Evolutionary conservation across 179 eudicot genomes (phyloP).

Genomic region (Corrigiola litoralis): DNA sequence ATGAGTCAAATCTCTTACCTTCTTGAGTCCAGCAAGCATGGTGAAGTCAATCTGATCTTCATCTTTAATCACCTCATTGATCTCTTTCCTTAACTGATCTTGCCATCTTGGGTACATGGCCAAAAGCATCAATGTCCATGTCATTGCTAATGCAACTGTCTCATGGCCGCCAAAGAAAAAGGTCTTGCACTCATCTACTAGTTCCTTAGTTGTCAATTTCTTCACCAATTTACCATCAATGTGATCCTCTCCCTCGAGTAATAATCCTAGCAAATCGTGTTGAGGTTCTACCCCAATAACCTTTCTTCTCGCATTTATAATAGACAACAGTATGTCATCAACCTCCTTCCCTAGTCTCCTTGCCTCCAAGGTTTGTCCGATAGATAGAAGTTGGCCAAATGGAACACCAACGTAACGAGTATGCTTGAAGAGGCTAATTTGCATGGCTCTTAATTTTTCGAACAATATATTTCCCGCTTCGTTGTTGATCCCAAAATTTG

Average conservation of each 20-base stretch:
- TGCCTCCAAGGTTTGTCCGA: conserved; percentile 52
- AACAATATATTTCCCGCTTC: conserved; percentile 43
- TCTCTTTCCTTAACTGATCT: conserved; percentile 63
- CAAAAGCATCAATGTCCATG: conserved; percentile 72
- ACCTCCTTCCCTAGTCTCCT: conserved; percentile 61
- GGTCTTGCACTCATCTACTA: conserved; percentile 84
- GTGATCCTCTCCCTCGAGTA: conserved; percentile 38
- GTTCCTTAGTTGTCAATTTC: conserved; percentile 50
- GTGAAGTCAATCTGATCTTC: conserved; percentile 42
- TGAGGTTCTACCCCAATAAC: conserved; percentile 26
- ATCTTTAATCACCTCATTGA: conserved; percentile 57
- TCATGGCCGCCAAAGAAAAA: conserved; percentile 89
- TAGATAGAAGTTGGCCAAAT: conserved; percentile 41
- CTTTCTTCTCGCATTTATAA: conserved; percentile 44
- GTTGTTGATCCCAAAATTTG: conserved; percentile 64
- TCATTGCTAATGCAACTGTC: conserved; percentile 65
- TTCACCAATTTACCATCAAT: conserved; percentile 23
- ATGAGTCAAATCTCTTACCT: conserved; percentile 38
- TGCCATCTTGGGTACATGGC: conserved; percentile 75
- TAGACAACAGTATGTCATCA: conserved; percentile 45
- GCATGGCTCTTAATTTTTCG: conserved; percentile 60
- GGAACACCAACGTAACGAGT: conserved; percentile 81
- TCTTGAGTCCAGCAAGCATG: conserved; percentile 58
- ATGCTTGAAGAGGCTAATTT: conserved; percentile 56
- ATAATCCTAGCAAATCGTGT: conserved; percentile 60